Conservation (phyloP, 2,329 filamentous ascomycete species). For the Nemania sp. region DNA sequence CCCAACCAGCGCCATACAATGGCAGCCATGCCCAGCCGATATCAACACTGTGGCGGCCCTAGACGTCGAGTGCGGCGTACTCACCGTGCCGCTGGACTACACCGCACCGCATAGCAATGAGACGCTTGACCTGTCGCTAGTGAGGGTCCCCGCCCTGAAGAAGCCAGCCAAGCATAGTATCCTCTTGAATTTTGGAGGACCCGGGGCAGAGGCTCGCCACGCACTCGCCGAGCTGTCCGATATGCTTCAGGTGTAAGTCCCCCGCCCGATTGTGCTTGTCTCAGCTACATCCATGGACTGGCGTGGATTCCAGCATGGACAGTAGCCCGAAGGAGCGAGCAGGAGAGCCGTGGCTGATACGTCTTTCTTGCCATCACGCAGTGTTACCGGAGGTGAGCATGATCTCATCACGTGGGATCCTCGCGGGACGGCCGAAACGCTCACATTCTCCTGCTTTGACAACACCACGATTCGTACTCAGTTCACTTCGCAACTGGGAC, state of each 20-base stretch:
- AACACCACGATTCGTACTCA: constrained; percentile 7
- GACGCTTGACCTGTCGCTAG: constrained; percentile 39
- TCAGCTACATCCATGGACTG: not conserved
- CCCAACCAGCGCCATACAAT: constrained; percentile 22
- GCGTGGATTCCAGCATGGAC: too few relatives aligned
- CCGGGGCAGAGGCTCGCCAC: constrained; percentile 31
- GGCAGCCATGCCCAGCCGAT: constrained; percentile 31
- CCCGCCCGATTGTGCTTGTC: not conserved
- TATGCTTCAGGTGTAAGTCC: constrained; percentile 29
- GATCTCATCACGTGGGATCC: constrained; percentile 38
- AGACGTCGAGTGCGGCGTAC: constrained; percentile 41
- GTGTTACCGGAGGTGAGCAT: constrained; percentile 34
- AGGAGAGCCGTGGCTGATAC: not conserved
- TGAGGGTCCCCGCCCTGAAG: constrained; percentile 38
- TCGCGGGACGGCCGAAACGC: constrained; percentile 27
- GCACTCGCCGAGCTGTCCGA: constrained; percentile 17
- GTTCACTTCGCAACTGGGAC: constrained; percentile 2
- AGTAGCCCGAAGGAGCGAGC: not conserved
- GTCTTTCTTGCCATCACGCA: constrained; percentile 4
- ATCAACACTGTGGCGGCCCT: constrained; percentile 23
- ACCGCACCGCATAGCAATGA: constrained; percentile 31
- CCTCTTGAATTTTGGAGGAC: constrained; percentile 46
- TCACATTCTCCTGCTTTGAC: constrained; percentile 30
- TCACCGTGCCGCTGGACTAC: constrained; percentile 48
- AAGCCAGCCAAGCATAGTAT: constrained; percentile 43